Evolutionary conservation across 139 green algal species (phyloP).

Genomic region (Chara braunii): DNA sequence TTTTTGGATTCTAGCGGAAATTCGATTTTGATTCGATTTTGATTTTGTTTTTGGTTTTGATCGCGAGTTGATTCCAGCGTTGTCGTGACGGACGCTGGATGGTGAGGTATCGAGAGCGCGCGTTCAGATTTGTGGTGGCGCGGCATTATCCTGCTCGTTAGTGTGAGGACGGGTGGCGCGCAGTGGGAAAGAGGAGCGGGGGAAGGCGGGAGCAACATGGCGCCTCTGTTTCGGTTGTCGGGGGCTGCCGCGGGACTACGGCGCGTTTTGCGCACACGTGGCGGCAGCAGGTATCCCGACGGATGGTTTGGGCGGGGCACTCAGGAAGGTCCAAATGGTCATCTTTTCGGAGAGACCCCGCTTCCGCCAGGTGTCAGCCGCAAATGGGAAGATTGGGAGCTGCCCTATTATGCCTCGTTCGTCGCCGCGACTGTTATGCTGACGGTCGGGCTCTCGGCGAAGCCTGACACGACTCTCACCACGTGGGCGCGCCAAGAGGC

Average conservation of each 20-base stretch:
- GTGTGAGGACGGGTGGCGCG: too few species aligned
- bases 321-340: conserved; percentile 15
- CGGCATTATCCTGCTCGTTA: too few species aligned
- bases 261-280: conserved; percentile 7
- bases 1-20: too few species aligned
- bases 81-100: too few species aligned
- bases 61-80: too few species aligned
- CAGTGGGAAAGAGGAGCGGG: too few species aligned
- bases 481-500: conserved; percentile 36
- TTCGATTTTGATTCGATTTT: too few species aligned
- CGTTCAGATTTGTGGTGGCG: too few species aligned
- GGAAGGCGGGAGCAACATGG: too few species aligned
- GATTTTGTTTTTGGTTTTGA: too few species aligned
- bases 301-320: conserved; percentile 36
- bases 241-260: background rate
- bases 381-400: conserved; percentile 44
- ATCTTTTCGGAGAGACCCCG: conserved; percentile 40
- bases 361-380: conserved; percentile 21
- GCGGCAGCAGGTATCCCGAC: background rate
- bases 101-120: too few species aligned
- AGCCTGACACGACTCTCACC: conserved; percentile 38
- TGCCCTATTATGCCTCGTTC: conserved; percentile 39
- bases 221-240: too few species aligned
- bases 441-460: conserved; percentile 29
- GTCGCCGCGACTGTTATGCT: conserved; percentile 29